Base-by-base conservation (phyloP, 2,329 filamentous ascomycete genomes). In the Colletotrichum sp. region DNA sequence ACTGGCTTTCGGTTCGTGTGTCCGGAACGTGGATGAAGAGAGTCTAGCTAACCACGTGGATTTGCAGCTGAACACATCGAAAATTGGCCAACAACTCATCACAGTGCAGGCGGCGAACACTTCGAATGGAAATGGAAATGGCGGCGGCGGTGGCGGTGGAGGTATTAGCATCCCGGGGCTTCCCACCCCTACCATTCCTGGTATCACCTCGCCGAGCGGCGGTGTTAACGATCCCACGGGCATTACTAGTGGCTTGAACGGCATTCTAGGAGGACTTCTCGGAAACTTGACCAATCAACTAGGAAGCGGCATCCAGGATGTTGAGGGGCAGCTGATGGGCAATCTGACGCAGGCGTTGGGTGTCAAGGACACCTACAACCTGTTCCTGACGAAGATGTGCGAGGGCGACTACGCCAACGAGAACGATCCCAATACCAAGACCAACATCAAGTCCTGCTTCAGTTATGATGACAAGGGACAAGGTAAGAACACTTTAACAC, bases 331-430 rank as follows among this genome's bases (percentile, higher is more conserved):
- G 26, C 70, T 81, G 8, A 21, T 81, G n/a, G 74, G 75, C 6
- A 80, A 79, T 60, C 36, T 80, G 57, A 78, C 77, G 2, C 26
- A 76, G 71, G 66, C 71, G 4, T 32, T 81, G 26, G 79, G 79
- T 9, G 28, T 81, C 38, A 77, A 76, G 61, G 77, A 81, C 18
- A 71, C 68, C 8, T 81, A 81, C 67, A 66, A 70, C 8, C 72
- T 81, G 12, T 80, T 77, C 52, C 52, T 79, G 8, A 77, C 74
- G 18, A 71, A 77, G 26, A 76, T 78, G 36, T 81, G 80, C 75
- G 78, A 80, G 61, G 79, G 79, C 9, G 67, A 66, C 43, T 79
- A 73, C 21, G 66, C 32, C 12, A 36, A 78, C 32, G 32, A 70
- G 3, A 60, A 75, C n/a, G 38, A 77, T 21, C 73, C 74, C 1